phyloP scores from a whole-genome alignment of 306 rosid species.

The Inga oerstediana region DNA sequence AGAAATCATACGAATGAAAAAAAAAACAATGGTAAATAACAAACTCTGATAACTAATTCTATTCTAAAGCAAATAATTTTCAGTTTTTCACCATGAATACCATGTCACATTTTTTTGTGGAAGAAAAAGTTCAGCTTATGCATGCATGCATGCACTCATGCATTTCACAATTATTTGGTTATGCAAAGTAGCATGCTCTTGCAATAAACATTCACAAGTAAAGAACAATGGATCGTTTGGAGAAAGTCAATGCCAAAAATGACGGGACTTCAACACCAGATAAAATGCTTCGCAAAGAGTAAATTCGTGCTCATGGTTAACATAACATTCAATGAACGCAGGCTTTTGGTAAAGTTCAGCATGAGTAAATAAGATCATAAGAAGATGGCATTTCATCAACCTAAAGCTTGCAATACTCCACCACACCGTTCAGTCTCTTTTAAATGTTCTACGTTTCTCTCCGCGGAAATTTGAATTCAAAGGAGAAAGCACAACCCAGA shows the following conservation, averaged over 20 bases:
- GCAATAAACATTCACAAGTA: background rate
- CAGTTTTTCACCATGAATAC: background rate
- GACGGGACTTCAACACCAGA: background rate
- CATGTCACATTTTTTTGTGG: background rate
- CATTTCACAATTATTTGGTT: background rate
- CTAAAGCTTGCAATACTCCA: background rate
- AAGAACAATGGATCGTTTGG: background rate
- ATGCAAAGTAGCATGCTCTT: constrained; percentile 1
- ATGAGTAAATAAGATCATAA: background rate
- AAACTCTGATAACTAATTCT: background rate
- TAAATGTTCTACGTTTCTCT: background rate
- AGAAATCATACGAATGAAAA: background rate
- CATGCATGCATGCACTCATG: constrained; percentile 11
- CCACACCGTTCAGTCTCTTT: background rate
- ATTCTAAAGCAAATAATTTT: background rate
- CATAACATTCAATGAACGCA: background rate
- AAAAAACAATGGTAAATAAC: background rate
- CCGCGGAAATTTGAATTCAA: background rate
- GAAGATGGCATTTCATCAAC: background rate
- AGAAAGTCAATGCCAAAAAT: background rate
- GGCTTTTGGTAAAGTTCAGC: constrained; percentile 4
- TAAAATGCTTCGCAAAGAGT: background rate
- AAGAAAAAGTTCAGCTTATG: background rate
- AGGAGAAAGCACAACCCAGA: background rate
- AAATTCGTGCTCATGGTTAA: background rate